Evolutionary conservation across 2,329 filamentous ascomycete genomes (phyloP), one percentile per base, ranked within the genome.

Genomic region (Aspergillus amoenus): DNA sequence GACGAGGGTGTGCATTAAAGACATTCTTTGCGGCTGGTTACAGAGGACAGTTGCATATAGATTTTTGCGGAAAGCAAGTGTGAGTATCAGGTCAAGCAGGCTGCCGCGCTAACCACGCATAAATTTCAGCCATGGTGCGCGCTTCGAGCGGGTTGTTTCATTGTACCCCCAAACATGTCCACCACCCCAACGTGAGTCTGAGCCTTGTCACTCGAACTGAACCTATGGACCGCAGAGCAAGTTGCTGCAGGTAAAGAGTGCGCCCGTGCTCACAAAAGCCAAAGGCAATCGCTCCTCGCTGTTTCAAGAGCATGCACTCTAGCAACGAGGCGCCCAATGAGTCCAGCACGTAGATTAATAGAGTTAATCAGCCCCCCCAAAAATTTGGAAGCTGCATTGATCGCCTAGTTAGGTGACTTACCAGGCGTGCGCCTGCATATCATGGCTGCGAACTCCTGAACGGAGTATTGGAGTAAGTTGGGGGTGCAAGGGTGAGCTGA

Each of bases 51-150:
- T 30, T 9, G 27, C 9, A 30, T 30, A 30, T 30, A 11, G 9
- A 30, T 30, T 11, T 9, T 30, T 30, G 27, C 9, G 1, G 9
- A 30, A 9, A 30, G 9, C 8, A 30, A 30, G 27, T 30, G 8
- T 30, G 27, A 30, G 9, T 11, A 30, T 11, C 3, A 30, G 34
- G 34, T n/a, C 34, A 37, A 22, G 7, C 18, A 27, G 43, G 49
- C 45, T 32, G 42, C 43, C 55, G 48, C 54, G 49, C 43, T 57
- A 57, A 39, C 17, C 34, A 34, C 37, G 44, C 32, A 47, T 53
- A 53, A 4, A 37, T 30, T 42, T 15, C 34, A 22, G 30, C 8
- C 15, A 54, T 41, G 21, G 41, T 37, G 11, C 40, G 24, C 43
- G 49, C 49, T 44, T 52, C 17, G n/a, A 43, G 41, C 40, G 49